Evolutionary conservation across 257 asterid species (phyloP).

Genomic region (Fraxinus quadrangulata): DNA sequence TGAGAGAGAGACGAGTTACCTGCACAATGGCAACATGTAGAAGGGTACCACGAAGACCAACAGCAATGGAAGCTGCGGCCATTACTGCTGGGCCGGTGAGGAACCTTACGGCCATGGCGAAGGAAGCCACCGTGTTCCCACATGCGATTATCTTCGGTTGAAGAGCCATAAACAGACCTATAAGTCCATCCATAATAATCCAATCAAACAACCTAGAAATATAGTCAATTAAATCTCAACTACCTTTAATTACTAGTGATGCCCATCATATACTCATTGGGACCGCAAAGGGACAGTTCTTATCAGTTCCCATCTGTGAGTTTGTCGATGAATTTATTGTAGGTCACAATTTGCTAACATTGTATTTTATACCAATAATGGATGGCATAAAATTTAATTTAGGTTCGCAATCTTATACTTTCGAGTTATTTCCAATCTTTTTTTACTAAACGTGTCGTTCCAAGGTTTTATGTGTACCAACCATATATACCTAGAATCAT

Average conservation of each 20-base stretch:
- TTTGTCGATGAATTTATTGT: slow-evolving; percentile 27
- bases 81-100: slow-evolving; percentile 96
- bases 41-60: slow-evolving; percentile 94
- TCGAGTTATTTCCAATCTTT: neutral
- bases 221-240: slow-evolving; percentile 4
- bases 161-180: slow-evolving; percentile 97
- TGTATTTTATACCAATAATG: slow-evolving; percentile 24
- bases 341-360: neutral
- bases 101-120: slow-evolving; percentile 96
- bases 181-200: slow-evolving; percentile 10
- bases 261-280: slow-evolving; percentile 29
- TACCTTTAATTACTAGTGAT: neutral
- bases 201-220: slow-evolving; percentile 31
- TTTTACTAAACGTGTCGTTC: neutral
- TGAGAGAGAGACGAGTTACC: slow-evolving; percentile 39
- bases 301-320: slow-evolving; percentile 28
- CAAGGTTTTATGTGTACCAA: neutral
- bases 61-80: slow-evolving; percentile 93
- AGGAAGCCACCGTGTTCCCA: slow-evolving; percentile 87
- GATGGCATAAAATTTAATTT: slow-evolving; percentile 28
- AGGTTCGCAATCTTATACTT: neutral
- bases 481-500: slow-evolving; percentile 4
- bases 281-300: slow-evolving; percentile 35
- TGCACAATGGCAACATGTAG: slow-evolving; percentile 91
- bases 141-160: slow-evolving; percentile 96